These are phyloP conservation scores for Stellera chamaejasme DNA, from an alignment of 345 rosid species.

Conservation along the genomic window DNA sequence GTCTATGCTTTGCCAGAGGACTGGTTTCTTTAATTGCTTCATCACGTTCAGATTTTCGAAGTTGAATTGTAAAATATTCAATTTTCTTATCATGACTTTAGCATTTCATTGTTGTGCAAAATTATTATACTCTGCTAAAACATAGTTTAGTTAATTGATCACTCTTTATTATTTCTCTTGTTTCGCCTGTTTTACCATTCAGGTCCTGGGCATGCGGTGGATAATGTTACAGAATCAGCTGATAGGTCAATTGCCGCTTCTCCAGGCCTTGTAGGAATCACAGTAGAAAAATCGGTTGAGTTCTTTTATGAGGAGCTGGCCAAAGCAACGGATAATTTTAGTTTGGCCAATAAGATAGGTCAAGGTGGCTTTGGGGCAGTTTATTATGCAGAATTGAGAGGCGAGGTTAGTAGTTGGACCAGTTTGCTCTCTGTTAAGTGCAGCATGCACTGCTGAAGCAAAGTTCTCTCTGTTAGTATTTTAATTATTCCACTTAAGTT, in stretches of 20 bases:
- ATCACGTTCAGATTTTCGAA: too few relatives aligned
- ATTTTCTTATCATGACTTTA: slow-evolving; percentile 1
- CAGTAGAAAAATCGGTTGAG: slow-evolving; percentile 82
- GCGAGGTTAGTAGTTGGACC: slow-evolving; percentile 50
- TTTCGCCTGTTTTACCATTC: slow-evolving; percentile 8
- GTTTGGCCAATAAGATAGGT: slow-evolving; percentile 80
- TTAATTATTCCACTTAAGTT: background rate
- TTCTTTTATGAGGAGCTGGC: slow-evolving; percentile 91
- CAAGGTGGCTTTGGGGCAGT: slow-evolving; percentile 92
- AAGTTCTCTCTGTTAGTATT: slow-evolving; percentile 2
- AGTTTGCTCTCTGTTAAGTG: background rate
- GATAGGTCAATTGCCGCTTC: slow-evolving; percentile 14
- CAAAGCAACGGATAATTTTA: slow-evolving; percentile 75
- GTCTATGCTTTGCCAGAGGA: too few relatives aligned
- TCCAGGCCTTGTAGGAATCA: slow-evolving; percentile 48
- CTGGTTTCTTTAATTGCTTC: too few relatives aligned
- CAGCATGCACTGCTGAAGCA: slow-evolving; percentile 7
- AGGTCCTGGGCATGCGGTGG: slow-evolving; percentile 22
- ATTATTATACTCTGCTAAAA: slow-evolving; percentile 1
- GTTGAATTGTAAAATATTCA: background rate
- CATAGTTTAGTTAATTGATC: slow-evolving; percentile 3
- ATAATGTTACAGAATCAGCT: slow-evolving; percentile 27
- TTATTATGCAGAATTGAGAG: slow-evolving; percentile 87
- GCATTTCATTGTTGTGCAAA: slow-evolving; percentile 1
- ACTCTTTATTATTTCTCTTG: slow-evolving; percentile 1